Evolutionary conservation across 1,139 yeast genomes (phyloP).

Genomic region (Candida tetrigidarum): DNA sequence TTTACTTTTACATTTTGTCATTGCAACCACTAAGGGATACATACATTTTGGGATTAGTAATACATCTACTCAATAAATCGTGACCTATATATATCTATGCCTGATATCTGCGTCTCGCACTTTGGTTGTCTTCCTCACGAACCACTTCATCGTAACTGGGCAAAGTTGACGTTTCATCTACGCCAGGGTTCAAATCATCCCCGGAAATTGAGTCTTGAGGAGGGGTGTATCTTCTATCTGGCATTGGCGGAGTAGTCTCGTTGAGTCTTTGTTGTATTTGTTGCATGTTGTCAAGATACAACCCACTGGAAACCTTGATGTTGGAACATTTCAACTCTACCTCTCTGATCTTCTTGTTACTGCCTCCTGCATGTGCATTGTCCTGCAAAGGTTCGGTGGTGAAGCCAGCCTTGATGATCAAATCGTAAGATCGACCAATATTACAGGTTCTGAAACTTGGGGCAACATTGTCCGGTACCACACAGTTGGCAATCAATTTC

Average conservation of each 20-base stretch:
- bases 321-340: constrained; percentile 41
- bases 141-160: constrained; percentile 46
- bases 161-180: constrained; percentile 16
- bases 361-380: constrained; percentile 23
- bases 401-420: constrained; percentile 51
- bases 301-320: constrained; percentile 48
- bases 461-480: constrained; percentile 52
- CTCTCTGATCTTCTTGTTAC: constrained; percentile 25
- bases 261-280: constrained; percentile 15
- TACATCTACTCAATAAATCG: no score
- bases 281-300: constrained; percentile 31
- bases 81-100: no score
- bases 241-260: constrained; percentile 4
- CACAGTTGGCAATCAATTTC: constrained; percentile 41
- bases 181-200: constrained; percentile 4
- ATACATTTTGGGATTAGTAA: no score
- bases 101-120: constrained; percentile 42
- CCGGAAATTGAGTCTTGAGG: not conserved
- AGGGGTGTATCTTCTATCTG: constrained; percentile 9
- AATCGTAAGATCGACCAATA: constrained; percentile 50
- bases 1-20: no score
- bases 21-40: no score
- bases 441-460: constrained; percentile 66
- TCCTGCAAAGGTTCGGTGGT: constrained; percentile 35
- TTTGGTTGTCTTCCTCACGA: constrained; percentile 24